These are phyloP conservation scores for Phaeosphaeriaceae sp. DNA, from an alignment of 2,329 filamentous ascomycete species.

Conservation along the genomic window DNA sequence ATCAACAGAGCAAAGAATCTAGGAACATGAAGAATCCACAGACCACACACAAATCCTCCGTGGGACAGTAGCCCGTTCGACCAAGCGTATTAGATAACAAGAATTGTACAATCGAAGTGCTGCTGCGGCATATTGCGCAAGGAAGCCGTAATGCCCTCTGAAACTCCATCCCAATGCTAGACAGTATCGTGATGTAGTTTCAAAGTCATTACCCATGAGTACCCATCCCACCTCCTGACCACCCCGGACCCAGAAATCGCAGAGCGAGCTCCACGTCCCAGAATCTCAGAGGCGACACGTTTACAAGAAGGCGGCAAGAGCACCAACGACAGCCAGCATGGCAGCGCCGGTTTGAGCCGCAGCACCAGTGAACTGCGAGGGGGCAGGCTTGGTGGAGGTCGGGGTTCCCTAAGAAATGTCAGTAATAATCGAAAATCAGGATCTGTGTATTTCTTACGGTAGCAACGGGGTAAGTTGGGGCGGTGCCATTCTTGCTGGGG, in stretches of 20 bases:
- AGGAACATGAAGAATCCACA: constrained; percentile 44
- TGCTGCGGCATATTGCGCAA: constrained; percentile 34
- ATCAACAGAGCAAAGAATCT: constrained; percentile 32
- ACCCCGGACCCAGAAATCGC: constrained; percentile 14
- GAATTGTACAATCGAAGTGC: constrained; percentile 47
- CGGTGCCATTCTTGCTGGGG: constrained; percentile 33
- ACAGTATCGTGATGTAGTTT: constrained; percentile 43
- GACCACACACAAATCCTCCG: constrained; percentile 46
- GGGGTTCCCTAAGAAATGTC: too few species aligned
- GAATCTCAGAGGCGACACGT: constrained; percentile 25
- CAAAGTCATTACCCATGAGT: constrained; percentile 43
- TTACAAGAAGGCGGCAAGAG: constrained; percentile 54
- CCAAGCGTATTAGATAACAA: constrained; percentile 44
- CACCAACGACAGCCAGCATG: constrained; percentile 61
- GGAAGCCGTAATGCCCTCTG: constrained; percentile 31
- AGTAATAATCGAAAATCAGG: too few species aligned
- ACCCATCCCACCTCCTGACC: constrained; percentile 27
- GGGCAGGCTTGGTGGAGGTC: constrained; percentile 35
- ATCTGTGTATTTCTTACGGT: too few species aligned
- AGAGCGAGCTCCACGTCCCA: constrained; percentile 9
- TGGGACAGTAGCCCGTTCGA: constrained; percentile 38
- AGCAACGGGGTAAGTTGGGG: constrained; percentile 28
- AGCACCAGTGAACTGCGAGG: constrained; percentile 58
- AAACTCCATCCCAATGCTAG: constrained; percentile 45
- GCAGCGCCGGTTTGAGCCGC: constrained; percentile 61